A percentile compares a stretch with the other conserved stretches of the same genome.
phyloP scores from a whole-genome alignment of 1,284 basidiomycete genomes.

The Mycena citricolor region DNA sequence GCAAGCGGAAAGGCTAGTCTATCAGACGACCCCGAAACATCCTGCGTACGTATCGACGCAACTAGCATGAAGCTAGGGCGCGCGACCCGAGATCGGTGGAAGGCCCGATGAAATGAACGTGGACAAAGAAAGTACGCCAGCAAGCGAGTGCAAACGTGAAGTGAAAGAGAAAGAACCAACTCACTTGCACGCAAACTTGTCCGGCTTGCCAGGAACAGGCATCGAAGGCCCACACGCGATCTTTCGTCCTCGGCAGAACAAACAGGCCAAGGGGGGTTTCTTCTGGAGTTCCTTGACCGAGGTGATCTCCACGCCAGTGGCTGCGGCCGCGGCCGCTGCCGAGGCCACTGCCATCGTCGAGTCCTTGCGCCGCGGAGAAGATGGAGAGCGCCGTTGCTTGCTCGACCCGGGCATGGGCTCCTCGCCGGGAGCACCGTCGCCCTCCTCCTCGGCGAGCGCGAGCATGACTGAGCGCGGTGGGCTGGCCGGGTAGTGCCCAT shows the following conservation, averaged over 20 bases:
- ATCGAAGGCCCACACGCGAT: constrained; percentile 60
- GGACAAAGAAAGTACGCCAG: background rate
- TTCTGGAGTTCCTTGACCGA: constrained; percentile 34
- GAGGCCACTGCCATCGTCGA: too few relatives aligned
- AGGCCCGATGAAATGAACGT: background rate
- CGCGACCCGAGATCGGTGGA: background rate
- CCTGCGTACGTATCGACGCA: too few relatives aligned
- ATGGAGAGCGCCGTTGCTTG: background rate
- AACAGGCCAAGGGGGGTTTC: constrained; percentile 57
- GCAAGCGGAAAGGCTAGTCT: background rate
- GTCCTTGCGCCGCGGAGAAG: too few relatives aligned
- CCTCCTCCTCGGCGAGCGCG: background rate
- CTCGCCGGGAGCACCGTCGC: background rate
- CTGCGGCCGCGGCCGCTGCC: constrained; percentile 17
- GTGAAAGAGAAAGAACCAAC: constrained; percentile 27
- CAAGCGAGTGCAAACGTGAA: background rate
- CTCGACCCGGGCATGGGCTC: background rate
- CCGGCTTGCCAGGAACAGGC: constrained; percentile 29
- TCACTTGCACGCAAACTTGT: constrained; percentile 60
- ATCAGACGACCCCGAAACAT: background rate
- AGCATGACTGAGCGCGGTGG: background rate
- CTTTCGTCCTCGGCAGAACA: constrained; percentile 63
- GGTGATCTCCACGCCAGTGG: constrained; percentile 18
- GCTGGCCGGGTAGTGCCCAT: constrained; percentile 8
- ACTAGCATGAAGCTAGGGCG: too few relatives aligned